Conservation (phyloP, 768 basidiomycete species). For the Pleurotus djamor region DNA sequence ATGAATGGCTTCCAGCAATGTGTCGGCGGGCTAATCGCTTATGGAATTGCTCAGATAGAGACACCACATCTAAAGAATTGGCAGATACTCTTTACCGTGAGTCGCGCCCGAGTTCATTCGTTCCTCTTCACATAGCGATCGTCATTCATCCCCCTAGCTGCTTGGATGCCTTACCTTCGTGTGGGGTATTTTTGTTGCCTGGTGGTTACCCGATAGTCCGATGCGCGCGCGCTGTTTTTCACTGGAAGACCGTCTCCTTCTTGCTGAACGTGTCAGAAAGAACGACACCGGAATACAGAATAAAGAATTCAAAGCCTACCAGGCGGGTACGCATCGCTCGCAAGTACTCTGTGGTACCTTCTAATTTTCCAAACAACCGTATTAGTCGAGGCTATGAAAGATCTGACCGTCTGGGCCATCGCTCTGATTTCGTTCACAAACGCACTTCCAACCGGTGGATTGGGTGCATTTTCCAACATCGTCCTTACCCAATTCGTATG, state of each 20-base stretch:
- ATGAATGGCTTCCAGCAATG: constrained; percentile 49
- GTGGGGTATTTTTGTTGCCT: constrained; percentile 46
- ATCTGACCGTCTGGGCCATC: constrained; percentile 45
- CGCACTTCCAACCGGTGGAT: constrained; percentile 43
- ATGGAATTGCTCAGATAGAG: constrained; percentile 44
- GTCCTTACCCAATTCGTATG: constrained; percentile 42
- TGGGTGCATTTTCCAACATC: constrained; percentile 53
- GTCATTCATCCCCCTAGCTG: constrained; percentile 19
- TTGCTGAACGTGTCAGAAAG: constrained; percentile 48
- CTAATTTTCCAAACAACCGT: neutral
- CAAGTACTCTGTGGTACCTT: neutral
- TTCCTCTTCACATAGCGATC: constrained; percentile 11
- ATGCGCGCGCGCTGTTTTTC: constrained; percentile 47
- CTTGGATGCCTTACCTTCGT: constrained; percentile 42
- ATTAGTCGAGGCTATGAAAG: constrained; percentile 39
- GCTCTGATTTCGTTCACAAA: constrained; percentile 46
- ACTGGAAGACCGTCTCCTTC: constrained; percentile 41
- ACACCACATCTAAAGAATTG: constrained; percentile 42
- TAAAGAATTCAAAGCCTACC: constrained; percentile 42
- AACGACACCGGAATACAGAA: constrained; percentile 55
- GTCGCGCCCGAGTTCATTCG: constrained; percentile 2
- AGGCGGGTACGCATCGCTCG: constrained; percentile 22
- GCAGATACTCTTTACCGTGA: constrained; percentile 43
- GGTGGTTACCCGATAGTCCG: constrained; percentile 50
- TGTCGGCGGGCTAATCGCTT: constrained; percentile 47